These are phyloP conservation scores for Suillus brevipes DNA, from an alignment of 768 basidiomycete species.

Conservation along the genomic window DNA sequence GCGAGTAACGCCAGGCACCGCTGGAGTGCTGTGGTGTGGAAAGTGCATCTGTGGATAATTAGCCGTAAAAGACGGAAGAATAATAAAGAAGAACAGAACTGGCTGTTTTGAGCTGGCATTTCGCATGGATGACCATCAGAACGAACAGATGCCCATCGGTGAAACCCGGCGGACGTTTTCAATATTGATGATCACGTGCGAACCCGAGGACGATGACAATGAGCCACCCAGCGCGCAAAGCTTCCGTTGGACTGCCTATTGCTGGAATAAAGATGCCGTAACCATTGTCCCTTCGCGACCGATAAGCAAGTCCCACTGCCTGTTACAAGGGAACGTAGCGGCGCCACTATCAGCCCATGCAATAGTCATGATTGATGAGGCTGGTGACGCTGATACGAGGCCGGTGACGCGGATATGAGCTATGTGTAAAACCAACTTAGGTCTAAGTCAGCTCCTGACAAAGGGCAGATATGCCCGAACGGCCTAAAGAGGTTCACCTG, in stretches of 20 bases:
- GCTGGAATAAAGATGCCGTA: not conserved
- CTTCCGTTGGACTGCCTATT: not conserved
- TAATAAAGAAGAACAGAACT: not conserved
- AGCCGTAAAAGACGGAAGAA: not conserved
- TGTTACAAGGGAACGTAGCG: not conserved
- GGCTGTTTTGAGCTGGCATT: not conserved
- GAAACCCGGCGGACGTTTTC: not conserved
- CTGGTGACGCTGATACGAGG: not conserved
- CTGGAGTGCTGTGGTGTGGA: not conserved
- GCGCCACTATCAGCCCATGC: slow-evolving; percentile 1
- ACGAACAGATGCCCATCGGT: not conserved
- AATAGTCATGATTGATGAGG: slow-evolving; percentile 1
- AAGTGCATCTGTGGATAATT: not conserved
- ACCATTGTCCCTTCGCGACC: slow-evolving; percentile 4
- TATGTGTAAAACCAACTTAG: slow-evolving; percentile 2
- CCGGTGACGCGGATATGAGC: not conserved
- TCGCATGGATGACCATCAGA: not conserved
- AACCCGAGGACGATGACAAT: slow-evolving; percentile 1
- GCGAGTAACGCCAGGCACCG: not conserved
- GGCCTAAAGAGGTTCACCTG: not conserved
- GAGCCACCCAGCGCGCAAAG: slow-evolving; percentile 1
- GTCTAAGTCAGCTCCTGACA: not conserved
- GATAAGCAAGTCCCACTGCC: slow-evolving; percentile 8
- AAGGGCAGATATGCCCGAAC: not conserved
- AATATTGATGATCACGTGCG: not conserved